Evolutionary conservation across 441 rosid genomes (phyloP).

Genomic region (Omphalea diandra): DNA sequence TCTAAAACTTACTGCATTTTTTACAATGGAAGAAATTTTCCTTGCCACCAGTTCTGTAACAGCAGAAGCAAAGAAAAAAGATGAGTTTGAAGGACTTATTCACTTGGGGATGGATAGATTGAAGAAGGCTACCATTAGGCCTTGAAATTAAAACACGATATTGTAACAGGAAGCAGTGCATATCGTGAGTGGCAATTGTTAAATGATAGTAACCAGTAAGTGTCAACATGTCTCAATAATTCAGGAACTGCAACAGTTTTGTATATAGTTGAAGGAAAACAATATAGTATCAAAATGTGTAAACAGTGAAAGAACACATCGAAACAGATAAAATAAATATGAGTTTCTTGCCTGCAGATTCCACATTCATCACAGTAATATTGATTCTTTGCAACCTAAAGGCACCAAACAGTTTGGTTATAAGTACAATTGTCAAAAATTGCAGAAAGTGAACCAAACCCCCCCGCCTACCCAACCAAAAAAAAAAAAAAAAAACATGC

Average conservation of each 20-base stretch:
- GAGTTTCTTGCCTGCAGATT: constrained; percentile 52
- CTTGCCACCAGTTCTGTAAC: constrained; percentile 69
- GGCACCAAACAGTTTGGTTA: constrained; percentile 8
- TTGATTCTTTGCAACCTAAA: constrained; percentile 59
- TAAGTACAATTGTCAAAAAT: constrained; percentile 4
- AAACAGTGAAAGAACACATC: neutral
- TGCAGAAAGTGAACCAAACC: neutral
- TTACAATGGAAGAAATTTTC: too few relatives aligned
- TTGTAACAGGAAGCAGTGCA: too few relatives aligned
- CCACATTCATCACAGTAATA: too few relatives aligned
- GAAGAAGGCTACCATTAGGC: neutral
- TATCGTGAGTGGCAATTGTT: too few relatives aligned
- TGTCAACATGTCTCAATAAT: neutral
- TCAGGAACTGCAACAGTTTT: neutral
- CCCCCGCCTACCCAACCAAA: too few relatives aligned
- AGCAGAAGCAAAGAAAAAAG: constrained; percentile 26
- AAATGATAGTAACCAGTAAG: too few relatives aligned
- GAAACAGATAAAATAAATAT: neutral
- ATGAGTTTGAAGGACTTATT: neutral
- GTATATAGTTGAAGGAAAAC: neutral
- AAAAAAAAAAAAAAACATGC: neutral
- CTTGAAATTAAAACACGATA: neutral
- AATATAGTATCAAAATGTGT: neutral
- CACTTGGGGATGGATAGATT: neutral
- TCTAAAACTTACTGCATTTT: constrained; percentile 66